Base-by-base conservation (phyloP, 768 basidiomycete genomes). In the Tricholoma saponaceum region DNA sequence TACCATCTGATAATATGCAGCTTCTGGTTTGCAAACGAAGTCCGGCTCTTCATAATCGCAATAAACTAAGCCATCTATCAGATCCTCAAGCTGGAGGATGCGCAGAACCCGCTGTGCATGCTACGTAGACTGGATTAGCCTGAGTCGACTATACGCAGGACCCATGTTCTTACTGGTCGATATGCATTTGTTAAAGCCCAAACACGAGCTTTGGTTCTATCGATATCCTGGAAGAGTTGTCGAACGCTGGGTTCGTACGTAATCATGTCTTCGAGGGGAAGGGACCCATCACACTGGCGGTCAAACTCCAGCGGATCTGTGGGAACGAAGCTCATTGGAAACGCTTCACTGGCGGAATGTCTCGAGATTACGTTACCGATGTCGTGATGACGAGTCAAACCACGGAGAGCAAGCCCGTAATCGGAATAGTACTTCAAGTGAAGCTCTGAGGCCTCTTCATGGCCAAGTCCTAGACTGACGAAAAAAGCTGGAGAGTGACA, bases 131-230 rank as follows among this genome's bases (percentile, higher is more conserved):
- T 51, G 53, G 25, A 55, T 60, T 8, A 58, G 54, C 22, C 43
- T 2, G 0, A 30, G 18, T 41, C 43, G 8, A 1, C 5, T 12
- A 41, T 14, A 0, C 37, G 43, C 26, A 8, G 62, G 61, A 64
- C 50, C 55, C 43, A 32, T 7, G 46, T 33, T 71, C 78, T 46
- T 69, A 92, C 92, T 22, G 82, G 76, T 55, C 78, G 77, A 68
- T 92, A 93, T 10, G 92, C 92, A 66, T 95, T 95, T 3, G 92
- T 95, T 43, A 94, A 71, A 2, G 82, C 90, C 92, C 92, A 94
- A 4, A 94, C 84, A n/a, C 84, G 81, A 8, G 78, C 83, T 68
- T 89, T 92, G 26, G 76, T 79, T 49, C 85, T 82, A 66, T 95
- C 90, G 28, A 95, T 84, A 66, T 94, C 90, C 67, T 87, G 73